Evolutionary conservation across 345 rosid species (phyloP), one percentile per base, ranked within the genome.

Genomic region (Dipteronia dyeriana): DNA sequence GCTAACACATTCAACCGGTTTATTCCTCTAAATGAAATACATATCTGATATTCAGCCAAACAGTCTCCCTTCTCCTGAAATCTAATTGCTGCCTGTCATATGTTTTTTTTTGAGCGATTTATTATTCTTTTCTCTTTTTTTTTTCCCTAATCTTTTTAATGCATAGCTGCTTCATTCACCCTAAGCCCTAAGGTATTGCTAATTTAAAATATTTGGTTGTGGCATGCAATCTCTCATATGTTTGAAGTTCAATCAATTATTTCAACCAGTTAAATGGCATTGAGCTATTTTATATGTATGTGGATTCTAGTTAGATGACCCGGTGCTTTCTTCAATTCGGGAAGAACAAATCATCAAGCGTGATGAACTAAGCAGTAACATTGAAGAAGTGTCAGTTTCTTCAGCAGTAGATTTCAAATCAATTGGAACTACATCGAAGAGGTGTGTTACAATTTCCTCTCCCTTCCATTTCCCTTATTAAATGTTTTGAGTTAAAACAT

Each of bases 301-400:
- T 29, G 71, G 26, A 59, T 76, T 82, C 71, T 41, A 80, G 89
- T 76, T 66, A 59, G 83, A 79, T 77, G 81, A 47, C 62, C 53
- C 19, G 17, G 26, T 67, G 20, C 72, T 75, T 76, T 43, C 75
- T 66, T 73, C 79, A 63, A 54, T 43, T 57, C 47, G 43, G 51
- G 53, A 34, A 73, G 87, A 81, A 77, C 80, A 51, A 75, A 60
- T 68, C 53, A 76, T 39, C 67, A 83, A 81, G 68, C 75, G 38
- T 82, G 80, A 74, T 59, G 34, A 19, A 20, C 51, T 47, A 65
- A 71, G 69, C 38, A 66, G 66, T 71, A 79, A 67, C 22, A 41
- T 41, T 49, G 75, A 22, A 16, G 76, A 80, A 72, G 54, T 61
- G 73, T 66, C 72, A 43, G 66, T 45, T 41, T 62, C 72, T 47